A percentile compares a stretch with the other conserved stretches of the same genome.
phyloP scores from a whole-genome alignment of 768 basidiomycete genomes.

The Amanita inopinata region DNA sequence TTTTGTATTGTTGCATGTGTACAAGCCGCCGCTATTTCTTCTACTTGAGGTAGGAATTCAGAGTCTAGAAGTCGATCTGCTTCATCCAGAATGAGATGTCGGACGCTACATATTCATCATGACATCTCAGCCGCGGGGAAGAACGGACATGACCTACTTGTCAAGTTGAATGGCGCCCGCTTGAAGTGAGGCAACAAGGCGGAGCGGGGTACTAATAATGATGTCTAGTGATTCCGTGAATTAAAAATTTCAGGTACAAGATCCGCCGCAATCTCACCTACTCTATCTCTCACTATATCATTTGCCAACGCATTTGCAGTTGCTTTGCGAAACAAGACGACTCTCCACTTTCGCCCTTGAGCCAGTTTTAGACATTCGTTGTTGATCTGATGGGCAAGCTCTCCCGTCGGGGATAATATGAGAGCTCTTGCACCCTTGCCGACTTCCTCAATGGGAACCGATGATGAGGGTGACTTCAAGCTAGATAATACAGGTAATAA shows the following conservation, averaged over 20 bases:
- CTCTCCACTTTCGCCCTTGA: conserved; percentile 74
- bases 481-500: conserved; percentile 70
- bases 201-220: conserved; percentile 86
- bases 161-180: conserved; percentile 53
- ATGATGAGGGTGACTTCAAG: conserved; percentile 42
- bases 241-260: conserved; percentile 7
- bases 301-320: conserved; percentile 76
- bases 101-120: conserved; percentile 45
- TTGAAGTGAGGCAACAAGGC: conserved; percentile 75
- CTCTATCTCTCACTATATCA: conserved; percentile 63
- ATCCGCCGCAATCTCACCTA: conserved; percentile 40
- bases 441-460: conserved; percentile 31
- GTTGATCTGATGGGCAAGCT: conserved; percentile 92
- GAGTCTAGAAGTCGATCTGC: conserved; percentile 84
- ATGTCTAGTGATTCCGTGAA: conserved; percentile 44
- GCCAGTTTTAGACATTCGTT: conserved; percentile 83
- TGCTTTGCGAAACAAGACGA: conserved; percentile 80
- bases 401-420: conserved; percentile 85
- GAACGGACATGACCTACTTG: conserved; percentile 44
- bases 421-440: conserved; percentile 66
- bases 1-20: conserved; percentile 64
- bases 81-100: conserved; percentile 82
- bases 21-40: conserved; percentile 80
- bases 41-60: conserved; percentile 82
- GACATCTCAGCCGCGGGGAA: not conserved